A percentile compares a stretch with the other conserved stretches of the same genome.
Conservation (phyloP, 2,329 filamentous ascomycete genomes). For the Aspergillus sp. region DNA sequence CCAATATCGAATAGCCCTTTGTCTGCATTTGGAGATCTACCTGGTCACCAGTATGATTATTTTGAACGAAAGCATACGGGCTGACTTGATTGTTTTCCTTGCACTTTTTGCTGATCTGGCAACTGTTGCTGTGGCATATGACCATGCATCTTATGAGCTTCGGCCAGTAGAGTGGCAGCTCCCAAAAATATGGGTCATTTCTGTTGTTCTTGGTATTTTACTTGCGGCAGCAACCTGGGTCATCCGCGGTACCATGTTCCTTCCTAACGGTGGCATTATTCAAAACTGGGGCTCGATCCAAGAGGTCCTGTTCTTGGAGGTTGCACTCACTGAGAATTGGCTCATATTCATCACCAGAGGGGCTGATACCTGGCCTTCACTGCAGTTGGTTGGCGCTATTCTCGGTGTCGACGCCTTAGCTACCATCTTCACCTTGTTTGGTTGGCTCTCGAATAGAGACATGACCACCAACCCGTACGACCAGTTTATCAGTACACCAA, state of each 20-base stretch:
- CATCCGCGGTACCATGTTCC: constrained; percentile 61
- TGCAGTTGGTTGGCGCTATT: constrained; percentile 63
- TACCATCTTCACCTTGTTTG: constrained; percentile 67
- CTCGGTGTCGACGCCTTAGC: constrained; percentile 62
- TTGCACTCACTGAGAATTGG: constrained; percentile 91
- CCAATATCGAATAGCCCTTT: constrained; percentile 68
- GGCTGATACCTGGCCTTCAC: constrained; percentile 62
- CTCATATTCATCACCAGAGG: constrained; percentile 92
- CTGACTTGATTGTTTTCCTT: constrained; percentile 69
- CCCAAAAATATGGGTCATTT: constrained; percentile 72
- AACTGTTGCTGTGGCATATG: constrained; percentile 70
- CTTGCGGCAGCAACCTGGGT: constrained; percentile 67
- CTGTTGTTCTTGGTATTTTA: constrained; percentile 50
- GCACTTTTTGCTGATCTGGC: constrained; percentile 72
- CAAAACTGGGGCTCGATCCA: constrained; percentile 67
- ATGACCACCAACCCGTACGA: constrained; percentile 23
- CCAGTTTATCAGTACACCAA: constrained; percentile 9
- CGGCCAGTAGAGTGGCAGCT: constrained; percentile 75
- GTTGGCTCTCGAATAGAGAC: constrained; percentile 57
- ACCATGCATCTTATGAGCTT: constrained; percentile 69
- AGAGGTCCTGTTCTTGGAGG: constrained; percentile 77
- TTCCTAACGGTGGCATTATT: constrained; percentile 62
- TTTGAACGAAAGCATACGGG: constrained; percentile 67
- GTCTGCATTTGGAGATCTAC: constrained; percentile 67
- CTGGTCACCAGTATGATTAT: constrained; percentile 70